Conservation (phyloP, 2,329 filamentous ascomycete genomes). For the Chrysoporthe cubensis region DNA sequence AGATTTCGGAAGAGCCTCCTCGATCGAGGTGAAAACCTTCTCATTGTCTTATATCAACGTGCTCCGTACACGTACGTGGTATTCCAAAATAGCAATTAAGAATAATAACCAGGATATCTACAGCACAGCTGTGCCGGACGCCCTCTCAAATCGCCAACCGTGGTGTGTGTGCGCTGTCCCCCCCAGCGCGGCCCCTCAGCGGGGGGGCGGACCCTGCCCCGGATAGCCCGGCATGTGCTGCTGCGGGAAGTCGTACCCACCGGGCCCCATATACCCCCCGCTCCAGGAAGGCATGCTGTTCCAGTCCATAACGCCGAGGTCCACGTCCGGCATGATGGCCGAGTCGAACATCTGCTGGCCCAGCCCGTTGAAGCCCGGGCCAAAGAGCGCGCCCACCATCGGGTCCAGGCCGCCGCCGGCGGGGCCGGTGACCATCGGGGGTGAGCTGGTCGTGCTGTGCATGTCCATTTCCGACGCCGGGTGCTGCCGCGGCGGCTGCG, state of each 20-base stretch:
- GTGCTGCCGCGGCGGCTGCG: slow-evolving; percentile 17
- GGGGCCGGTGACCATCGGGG: slow-evolving; percentile 25
- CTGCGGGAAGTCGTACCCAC: slow-evolving; percentile 9
- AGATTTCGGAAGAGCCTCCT: neutral
- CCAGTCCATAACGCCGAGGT: slow-evolving; percentile 52
- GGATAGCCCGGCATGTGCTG: slow-evolving; percentile 16
- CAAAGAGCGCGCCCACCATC: slow-evolving; percentile 29
- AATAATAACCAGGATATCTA: neutral
- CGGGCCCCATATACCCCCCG: slow-evolving; percentile 33
- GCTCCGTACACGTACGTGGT: neutral
- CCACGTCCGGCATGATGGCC: slow-evolving; percentile 32
- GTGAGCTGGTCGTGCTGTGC: slow-evolving; percentile 26
- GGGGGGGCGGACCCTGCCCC: neutral
- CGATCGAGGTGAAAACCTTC: neutral
- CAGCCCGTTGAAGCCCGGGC: slow-evolving; percentile 35
- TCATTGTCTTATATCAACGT: neutral
- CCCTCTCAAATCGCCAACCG: neutral
- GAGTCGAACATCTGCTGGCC: slow-evolving; percentile 38
- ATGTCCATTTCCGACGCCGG: slow-evolving; percentile 24
- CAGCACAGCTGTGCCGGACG: neutral
- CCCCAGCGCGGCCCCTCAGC: neutral
- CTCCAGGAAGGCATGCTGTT: slow-evolving; percentile 47
- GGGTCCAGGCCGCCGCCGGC: slow-evolving; percentile 17
- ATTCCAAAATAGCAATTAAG: neutral
- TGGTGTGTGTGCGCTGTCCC: neutral